These are phyloP conservation scores for Xylaria sp. DNA, from an alignment of 2,329 filamentous ascomycete species.

Conservation along the genomic window DNA sequence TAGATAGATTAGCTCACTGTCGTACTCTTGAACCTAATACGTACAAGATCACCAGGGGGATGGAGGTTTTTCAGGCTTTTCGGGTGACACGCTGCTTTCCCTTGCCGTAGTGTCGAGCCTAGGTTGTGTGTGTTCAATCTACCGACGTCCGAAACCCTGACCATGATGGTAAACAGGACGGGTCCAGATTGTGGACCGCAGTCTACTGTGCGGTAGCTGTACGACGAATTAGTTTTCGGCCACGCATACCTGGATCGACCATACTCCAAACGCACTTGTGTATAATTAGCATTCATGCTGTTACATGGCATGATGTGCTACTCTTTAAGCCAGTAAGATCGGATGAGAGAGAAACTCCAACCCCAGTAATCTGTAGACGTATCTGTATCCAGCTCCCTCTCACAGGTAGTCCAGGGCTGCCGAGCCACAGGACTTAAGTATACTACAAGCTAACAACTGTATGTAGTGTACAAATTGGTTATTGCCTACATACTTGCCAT, in stretches of 20 bases:
- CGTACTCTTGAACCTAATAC: conserved; percentile 15
- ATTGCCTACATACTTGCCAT: neutral
- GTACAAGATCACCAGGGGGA: conserved; percentile 35
- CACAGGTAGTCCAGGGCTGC: neutral
- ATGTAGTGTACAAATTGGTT: neutral
- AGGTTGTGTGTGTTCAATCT: conserved; percentile 10
- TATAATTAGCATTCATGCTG: conserved; percentile 24
- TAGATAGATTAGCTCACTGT: conserved; percentile 3
- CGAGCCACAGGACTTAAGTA: neutral
- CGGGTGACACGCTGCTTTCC: conserved; percentile 18
- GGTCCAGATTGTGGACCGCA: conserved; percentile 23
- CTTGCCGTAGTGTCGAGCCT: conserved; percentile 17
- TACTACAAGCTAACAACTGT: neutral
- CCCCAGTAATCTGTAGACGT: neutral
- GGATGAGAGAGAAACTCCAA: neutral
- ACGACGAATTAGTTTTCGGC: conserved; percentile 13
- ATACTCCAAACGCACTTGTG: conserved; percentile 10
- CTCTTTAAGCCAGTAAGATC: conserved; percentile 8
- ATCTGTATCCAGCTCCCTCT: conserved; percentile 6
- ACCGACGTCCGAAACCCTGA: conserved; percentile 18
- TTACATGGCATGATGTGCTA: conserved; percentile 18
- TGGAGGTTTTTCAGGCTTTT: conserved; percentile 6
- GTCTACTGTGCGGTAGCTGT: neutral
- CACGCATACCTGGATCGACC: conserved; percentile 2
- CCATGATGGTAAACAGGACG: conserved; percentile 14